Base-by-base conservation (phyloP, 2,329 filamentous ascomycete genomes). In the Akanthomyces dipterigenus region DNA sequence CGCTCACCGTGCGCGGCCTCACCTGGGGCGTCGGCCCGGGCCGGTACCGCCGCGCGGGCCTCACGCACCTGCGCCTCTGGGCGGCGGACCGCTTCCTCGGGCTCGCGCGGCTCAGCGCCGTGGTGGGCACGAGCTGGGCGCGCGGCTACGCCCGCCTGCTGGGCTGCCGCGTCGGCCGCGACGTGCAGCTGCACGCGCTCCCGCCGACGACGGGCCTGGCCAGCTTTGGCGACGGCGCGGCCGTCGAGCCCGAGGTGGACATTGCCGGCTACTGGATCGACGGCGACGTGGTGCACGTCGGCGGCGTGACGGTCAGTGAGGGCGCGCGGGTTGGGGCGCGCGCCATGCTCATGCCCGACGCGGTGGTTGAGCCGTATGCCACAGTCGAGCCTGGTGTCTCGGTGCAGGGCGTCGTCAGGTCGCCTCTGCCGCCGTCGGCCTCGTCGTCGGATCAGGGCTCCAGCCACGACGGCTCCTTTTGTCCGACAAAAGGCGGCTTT, bases 221-320 rank as follows among this genome's bases (percentile, higher is more conserved):
- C 8, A 64, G 50, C 56, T 66, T 67, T 48, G 66, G 66, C 16
- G 60, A 63, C 9, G 63, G 61, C 12, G 65, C 65, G 16, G 63
- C 64, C 5, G 36, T 67, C 1, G 66, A 67, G 55, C 64, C 66
- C 8, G 66, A 67, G 26, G 65, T 60, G n/a, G 66, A 67, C 40
- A 46, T 62, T 16, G 59, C 62, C 5, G 66, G 66, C 6, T 67
- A 64, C 65, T 67, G 66, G 66, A 61, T 67, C 49, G 66, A 67
- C 20, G 66, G 66, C n/a, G 65, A 66, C 31, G 40, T 50, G n/a
- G 49, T 67, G 36, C 66, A 65, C 34, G 61, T 67, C 16, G 66
- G 66, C 3, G 43, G 51, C 31, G 22, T 66, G 26, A 60, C 60
- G 11, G 60, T 67, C 7, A 64, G 66, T 1, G 62, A 63, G 40